phyloP scores from a whole-genome alignment of 345 rosid genomes.

The Hevea brasiliensis region DNA sequence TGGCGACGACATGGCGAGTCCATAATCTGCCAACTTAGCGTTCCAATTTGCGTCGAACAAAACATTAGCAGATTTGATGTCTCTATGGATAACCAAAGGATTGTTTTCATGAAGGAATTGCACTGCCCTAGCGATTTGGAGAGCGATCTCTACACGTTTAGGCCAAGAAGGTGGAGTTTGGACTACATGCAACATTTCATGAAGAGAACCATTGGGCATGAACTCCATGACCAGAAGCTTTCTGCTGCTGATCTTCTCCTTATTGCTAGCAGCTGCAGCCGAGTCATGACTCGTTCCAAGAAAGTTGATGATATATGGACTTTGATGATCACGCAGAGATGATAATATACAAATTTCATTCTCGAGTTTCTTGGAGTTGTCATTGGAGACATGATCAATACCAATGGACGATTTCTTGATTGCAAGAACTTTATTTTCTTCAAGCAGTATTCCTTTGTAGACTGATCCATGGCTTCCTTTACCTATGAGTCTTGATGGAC shows the following conservation, averaged over 20 bases:
- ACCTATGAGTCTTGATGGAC: constrained; percentile 56
- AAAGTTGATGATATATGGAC: constrained; percentile 42
- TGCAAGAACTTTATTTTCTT: constrained; percentile 40
- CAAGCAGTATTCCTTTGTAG: constrained; percentile 46
- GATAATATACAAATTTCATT: constrained; percentile 58
- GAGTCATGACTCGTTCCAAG: constrained; percentile 36
- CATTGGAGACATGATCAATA: constrained; percentile 21
- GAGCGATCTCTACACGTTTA: constrained; percentile 52
- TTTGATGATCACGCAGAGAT: constrained; percentile 31
- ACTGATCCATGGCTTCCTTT: constrained; percentile 82
- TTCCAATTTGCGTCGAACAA: constrained; percentile 56
- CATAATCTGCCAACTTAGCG: constrained; percentile 63
- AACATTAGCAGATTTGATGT: constrained; percentile 68
- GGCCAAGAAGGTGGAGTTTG: constrained; percentile 50
- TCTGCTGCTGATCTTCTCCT: too few species aligned
- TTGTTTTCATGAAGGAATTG: constrained; percentile 50
- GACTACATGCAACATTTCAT: constrained; percentile 48
- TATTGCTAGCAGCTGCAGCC: too few species aligned
- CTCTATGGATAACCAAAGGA: constrained; percentile 61
- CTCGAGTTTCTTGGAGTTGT: constrained; percentile 47
- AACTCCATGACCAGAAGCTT: constrained; percentile 64
- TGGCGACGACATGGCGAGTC: constrained; percentile 45
- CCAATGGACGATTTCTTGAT: constrained; percentile 46
- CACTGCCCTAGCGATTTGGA: constrained; percentile 59
- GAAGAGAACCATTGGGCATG: constrained; percentile 74